These are phyloP conservation scores for Rhizopus arrhizus DNA, from an alignment of 371 early-diverging fungal species.

Conservation along the genomic window DNA sequence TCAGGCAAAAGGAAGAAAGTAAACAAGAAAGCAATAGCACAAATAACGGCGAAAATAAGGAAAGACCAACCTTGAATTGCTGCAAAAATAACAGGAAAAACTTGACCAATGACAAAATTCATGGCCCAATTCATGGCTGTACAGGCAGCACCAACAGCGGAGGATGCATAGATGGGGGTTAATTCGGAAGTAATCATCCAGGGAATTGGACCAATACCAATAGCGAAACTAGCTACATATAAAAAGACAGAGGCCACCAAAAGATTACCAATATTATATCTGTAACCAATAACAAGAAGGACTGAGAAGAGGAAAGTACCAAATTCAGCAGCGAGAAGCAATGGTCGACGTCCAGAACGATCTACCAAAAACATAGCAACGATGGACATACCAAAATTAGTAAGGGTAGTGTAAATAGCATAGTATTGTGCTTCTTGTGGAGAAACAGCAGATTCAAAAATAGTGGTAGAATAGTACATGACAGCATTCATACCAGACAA, in stretches of 20 bases:
- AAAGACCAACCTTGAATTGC: slow-evolving; percentile 68
- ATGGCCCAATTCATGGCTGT: slow-evolving; percentile 67
- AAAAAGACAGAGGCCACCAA: slow-evolving; percentile 69
- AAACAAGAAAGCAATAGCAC: slow-evolving; percentile 28
- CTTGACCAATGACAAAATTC: slow-evolving; percentile 54
- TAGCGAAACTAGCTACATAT: slow-evolving; percentile 78
- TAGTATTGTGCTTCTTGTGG: slow-evolving; percentile 57
- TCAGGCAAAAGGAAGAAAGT: slow-evolving; percentile 55
- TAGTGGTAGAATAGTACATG: slow-evolving; percentile 77
- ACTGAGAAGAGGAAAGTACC: slow-evolving; percentile 63
- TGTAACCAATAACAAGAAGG: slow-evolving; percentile 63
- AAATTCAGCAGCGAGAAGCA: slow-evolving; percentile 66
- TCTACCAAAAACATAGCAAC: slow-evolving; percentile 52
- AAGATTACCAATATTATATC: slow-evolving; percentile 45
- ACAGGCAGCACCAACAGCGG: slow-evolving; percentile 54
- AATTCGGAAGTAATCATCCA: slow-evolving; percentile 78
- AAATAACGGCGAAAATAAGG: slow-evolving; percentile 56
- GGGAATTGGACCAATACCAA: slow-evolving; percentile 84
- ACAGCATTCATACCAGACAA: slow-evolving; percentile 86
- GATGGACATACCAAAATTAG: slow-evolving; percentile 64
- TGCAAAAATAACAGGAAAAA: slow-evolving; percentile 64
- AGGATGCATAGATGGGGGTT: slow-evolving; percentile 63
- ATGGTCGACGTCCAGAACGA: slow-evolving; percentile 32
- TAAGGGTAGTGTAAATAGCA: slow-evolving; percentile 59
- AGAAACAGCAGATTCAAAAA: slow-evolving; percentile 52